A percentile compares a stretch with the other conserved stretches of the same genome.
Evolutionary conservation across 2,329 filamentous ascomycete genomes (phyloP).

Genomic region (Blumeriella jaapii): DNA sequence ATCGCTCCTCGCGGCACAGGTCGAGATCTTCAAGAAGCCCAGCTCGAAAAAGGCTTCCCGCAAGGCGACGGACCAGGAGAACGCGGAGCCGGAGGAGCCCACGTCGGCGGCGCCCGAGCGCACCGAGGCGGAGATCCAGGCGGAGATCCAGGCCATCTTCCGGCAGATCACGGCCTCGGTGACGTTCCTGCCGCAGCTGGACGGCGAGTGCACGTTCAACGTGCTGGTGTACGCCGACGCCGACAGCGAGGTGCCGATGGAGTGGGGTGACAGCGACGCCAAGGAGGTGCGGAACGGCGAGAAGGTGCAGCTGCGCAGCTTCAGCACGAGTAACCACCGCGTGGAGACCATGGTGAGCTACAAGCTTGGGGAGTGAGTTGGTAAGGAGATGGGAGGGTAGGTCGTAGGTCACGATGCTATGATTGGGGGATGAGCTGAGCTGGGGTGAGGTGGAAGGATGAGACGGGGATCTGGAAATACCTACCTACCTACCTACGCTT

Average conservation of each 20-base stretch:
- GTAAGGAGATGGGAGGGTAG: not conserved
- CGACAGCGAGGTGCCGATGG: slow-evolving; percentile 89
- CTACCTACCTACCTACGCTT: too few species aligned
- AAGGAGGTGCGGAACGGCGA: slow-evolving; percentile 92
- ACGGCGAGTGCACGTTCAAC: slow-evolving; percentile 96
- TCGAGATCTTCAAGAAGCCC: slow-evolving; percentile 44
- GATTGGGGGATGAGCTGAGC: not conserved
- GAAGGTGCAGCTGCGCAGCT: slow-evolving; percentile 88
- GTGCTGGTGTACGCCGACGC: slow-evolving; percentile 96
- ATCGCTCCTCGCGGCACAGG: slow-evolving; percentile 2
- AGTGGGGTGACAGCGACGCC: slow-evolving; percentile 97
- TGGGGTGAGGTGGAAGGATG: not conserved
- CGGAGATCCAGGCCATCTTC: slow-evolving; percentile 93
- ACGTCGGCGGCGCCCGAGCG: slow-evolving; percentile 47
- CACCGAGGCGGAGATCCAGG: slow-evolving; percentile 85
- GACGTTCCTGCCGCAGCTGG: slow-evolving; percentile 87
- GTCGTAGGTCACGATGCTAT: not conserved
- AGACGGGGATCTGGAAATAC: too few species aligned
- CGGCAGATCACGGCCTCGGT: slow-evolving; percentile 96
- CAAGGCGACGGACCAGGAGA: slow-evolving; percentile 56
- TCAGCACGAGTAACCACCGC: slow-evolving; percentile 87
- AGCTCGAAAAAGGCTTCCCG: slow-evolving; percentile 33
- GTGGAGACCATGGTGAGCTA: slow-evolving; percentile 97
- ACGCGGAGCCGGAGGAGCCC: slow-evolving; percentile 40
- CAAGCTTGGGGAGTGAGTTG: slow-evolving; percentile 40